Evolutionary conservation across 371 early-diverging fungal species (phyloP), one percentile per base, ranked within the genome.

Genomic region (Modicella reniformis): DNA sequence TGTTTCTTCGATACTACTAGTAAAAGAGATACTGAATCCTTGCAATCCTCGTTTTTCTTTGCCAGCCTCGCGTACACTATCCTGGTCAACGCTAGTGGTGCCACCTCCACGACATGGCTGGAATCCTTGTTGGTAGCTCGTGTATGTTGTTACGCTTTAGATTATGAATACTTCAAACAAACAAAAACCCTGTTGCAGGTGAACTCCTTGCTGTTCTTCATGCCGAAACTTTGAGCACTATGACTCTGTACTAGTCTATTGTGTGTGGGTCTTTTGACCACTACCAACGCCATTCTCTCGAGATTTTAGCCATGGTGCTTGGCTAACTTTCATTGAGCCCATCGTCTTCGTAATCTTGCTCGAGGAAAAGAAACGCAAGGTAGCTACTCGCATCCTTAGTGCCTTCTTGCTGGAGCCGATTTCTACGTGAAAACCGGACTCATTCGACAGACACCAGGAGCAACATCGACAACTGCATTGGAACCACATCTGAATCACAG

Each of bases 371-470:
- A 75, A 84, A 5, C 84, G 91, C 61, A 88, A 89, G 28, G 47
- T 92, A 9, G 86, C 85, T 8, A 85, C 94, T 2, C 75, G 90
- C 6, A 60, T 92, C n/a, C 83, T 86, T 48, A 94, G 94, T 3
- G 81, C 93, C 4, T 93, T 89, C 68, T 75, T 63, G 81, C 90
- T 30, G 94, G 93, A 21, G 67, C 93, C 51, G 94, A 94, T 76
- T 80, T 90, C 28, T 94, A 88, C 71, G 86, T 83, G 21, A 83
- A 87, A 34, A 91, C 92, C 0, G 94, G 94, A 0, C 92, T 93
- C 75, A 64, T 60, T n/a, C 28, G 69, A 1, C 64, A 84, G 29
- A 60, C 75, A 21, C 59, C 59, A 73, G 59, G 64, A 63, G 37
- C 68, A 63, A 26, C 34, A 50, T 66, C 40, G 53, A 62, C 48